Evolutionary conservation across 345 rosid species (phyloP).

Genomic region (Populus alba): DNA sequence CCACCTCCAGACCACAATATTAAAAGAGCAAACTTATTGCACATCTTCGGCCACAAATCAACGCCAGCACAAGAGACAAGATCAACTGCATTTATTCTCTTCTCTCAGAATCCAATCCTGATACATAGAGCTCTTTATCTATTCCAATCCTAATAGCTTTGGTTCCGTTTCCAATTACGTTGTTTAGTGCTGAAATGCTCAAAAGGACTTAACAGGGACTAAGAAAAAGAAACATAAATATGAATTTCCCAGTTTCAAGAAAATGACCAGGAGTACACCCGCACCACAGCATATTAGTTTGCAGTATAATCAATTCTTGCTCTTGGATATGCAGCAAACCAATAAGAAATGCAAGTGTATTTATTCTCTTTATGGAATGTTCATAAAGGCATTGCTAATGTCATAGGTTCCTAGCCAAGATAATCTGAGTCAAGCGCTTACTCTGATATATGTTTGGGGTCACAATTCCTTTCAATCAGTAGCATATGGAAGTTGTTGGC

Average conservation of each 20-base stretch:
- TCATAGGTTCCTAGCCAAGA: background rate
- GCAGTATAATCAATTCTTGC: background rate
- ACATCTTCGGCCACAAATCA: background rate
- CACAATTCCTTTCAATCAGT: slow-evolving; percentile 22
- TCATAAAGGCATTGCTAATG: background rate
- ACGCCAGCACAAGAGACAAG: background rate
- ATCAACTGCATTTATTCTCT: slow-evolving; percentile 2
- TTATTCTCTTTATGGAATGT: background rate
- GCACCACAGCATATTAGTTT: background rate
- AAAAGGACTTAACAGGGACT: background rate
- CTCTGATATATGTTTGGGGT: background rate
- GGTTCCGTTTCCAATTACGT: no score
- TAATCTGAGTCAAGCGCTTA: background rate
- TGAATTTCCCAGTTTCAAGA: background rate
- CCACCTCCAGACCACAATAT: background rate
- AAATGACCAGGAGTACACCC: background rate
- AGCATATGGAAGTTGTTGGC: slow-evolving; percentile 40
- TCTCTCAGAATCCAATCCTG: slow-evolving; percentile 3
- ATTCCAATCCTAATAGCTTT: background rate
- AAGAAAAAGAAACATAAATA: background rate
- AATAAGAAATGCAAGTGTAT: background rate
- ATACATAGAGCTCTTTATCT: background rate
- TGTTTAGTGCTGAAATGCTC: no score
- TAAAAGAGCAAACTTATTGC: background rate
- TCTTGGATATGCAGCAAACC: background rate